These are phyloP conservation scores for Malus hybrid DNA, from an alignment of 331 rosid genomes.

Conservation along the genomic window DNA sequence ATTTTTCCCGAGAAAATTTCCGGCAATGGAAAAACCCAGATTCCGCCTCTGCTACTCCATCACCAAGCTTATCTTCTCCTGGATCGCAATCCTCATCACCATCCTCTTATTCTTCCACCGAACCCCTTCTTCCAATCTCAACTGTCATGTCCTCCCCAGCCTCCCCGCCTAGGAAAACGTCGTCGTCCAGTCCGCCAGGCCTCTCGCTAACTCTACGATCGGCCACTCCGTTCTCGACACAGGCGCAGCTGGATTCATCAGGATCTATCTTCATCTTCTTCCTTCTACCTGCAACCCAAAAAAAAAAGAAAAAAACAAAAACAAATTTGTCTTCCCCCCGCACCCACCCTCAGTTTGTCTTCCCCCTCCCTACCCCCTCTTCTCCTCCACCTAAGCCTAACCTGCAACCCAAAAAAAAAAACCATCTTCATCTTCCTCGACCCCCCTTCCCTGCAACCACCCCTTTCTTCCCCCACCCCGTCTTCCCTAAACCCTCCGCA, in stretches of 20 bases:
- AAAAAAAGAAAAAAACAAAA: too few species aligned
- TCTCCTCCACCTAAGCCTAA: too few species aligned
- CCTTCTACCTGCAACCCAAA: too few species aligned
- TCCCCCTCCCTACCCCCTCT: too few species aligned
- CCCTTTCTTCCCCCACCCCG: too few species aligned
- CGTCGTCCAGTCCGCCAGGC: neutral
- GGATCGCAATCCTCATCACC: neutral
- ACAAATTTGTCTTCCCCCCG: too few species aligned
- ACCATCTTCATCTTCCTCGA: too few species aligned
- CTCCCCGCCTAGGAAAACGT: constrained; percentile 10
- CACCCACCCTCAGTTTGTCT: too few species aligned
- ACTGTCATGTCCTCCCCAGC: constrained; percentile 25
- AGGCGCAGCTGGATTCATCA: constrained; percentile 18
- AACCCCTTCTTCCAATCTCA: constrained; percentile 4
- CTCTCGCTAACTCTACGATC: neutral
- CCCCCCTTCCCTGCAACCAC: too few species aligned
- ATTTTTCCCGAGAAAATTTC: neutral
- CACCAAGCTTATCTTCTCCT: neutral
- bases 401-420: too few species aligned
- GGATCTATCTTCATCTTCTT: neutral
- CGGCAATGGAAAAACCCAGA: neutral
- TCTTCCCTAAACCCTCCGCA: too few species aligned
- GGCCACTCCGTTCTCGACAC: neutral
- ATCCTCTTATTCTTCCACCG: constrained; percentile 1
- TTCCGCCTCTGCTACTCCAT: neutral